Evolutionary conservation across 495 filamentous ascomycete species (phyloP), one percentile per base, ranked within the genome.

Genomic region (Pseudotulostoma volvatum): DNA sequence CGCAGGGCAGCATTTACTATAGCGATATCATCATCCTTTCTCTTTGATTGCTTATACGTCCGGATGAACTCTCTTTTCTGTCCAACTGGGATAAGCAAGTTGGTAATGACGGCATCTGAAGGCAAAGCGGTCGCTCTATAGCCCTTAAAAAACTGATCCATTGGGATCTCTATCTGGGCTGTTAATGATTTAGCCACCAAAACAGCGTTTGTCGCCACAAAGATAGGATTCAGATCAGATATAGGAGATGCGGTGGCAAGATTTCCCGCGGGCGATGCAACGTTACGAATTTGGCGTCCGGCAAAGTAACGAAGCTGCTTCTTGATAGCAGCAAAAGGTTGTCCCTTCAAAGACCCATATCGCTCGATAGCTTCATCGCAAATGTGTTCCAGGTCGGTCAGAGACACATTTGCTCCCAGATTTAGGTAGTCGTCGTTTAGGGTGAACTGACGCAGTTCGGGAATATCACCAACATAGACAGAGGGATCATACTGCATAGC

Each of bases 1-100:
- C 81, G 75, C 28, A 95, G 55, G 3, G 84, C 80, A 7, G 79
- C 73, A 41, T 88, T 95, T 31, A 93, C 88, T 41, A 96, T 94
- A 7, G 88, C 88, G 53, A 94, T 94, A 59, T 96, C 88, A 55
- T 94, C 88, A 50, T 95, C 88, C 48, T 94, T 94, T 37, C 88
- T 66, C 66, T 95, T 96, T 0, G 88, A 75, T 50, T 95, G 88
- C 56, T 96, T 96, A 57, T 93, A 95, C 1, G 88, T 74, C 13
- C 73, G 66, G 44, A 87, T 71, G 45, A 73, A 77, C 47, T 80
- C 81, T 16, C 72, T 76, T 47, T 74, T 79, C 46, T 73, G 67
- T 0, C 81, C 75, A 13, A 77, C 55, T 0, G 90, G 90, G 34
- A 97, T 81, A n/a, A 81, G 76, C 23, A 97, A 74, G 39, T 73